phyloP scores from a whole-genome alignment of 805 yeast species.

The Scheffersomyces stipitis region DNA sequence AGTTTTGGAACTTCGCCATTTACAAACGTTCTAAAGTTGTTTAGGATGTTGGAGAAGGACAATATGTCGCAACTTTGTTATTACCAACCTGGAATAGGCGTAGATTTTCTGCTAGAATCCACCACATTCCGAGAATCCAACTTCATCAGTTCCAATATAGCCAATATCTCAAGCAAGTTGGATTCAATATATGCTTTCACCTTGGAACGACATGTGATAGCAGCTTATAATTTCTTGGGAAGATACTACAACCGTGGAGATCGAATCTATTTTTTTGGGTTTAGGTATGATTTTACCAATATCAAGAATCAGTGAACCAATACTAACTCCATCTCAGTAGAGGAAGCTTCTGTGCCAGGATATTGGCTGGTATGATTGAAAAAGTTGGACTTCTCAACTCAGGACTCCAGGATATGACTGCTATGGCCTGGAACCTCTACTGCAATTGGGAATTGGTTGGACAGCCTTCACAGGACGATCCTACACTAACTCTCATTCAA shows the following conservation, averaged over 20 bases:
- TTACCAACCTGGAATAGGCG: slow-evolving; percentile 70
- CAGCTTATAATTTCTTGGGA: slow-evolving; percentile 57
- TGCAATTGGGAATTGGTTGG: slow-evolving; percentile 60
- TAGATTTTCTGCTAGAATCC: slow-evolving; percentile 43
- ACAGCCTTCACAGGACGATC: slow-evolving; percentile 49
- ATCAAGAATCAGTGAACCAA: neutral
- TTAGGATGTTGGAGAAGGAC: slow-evolving; percentile 49
- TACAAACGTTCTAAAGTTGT: slow-evolving; percentile 55
- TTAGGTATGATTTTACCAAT: slow-evolving; percentile 29
- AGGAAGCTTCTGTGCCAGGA: slow-evolving; percentile 67
- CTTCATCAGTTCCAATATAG: slow-evolving; percentile 7
- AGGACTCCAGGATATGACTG: slow-evolving; percentile 57
- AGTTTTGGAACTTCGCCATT: slow-evolving; percentile 57
- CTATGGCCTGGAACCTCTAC: slow-evolving; percentile 64
- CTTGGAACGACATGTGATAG: slow-evolving; percentile 54
- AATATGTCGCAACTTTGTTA: slow-evolving; percentile 51
- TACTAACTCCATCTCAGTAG: slow-evolving; percentile 27
- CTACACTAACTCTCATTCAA: slow-evolving; percentile 44
- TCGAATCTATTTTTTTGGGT: slow-evolving; percentile 57
- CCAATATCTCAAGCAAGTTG: slow-evolving; percentile 10
- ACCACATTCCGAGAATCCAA: slow-evolving; percentile 19
- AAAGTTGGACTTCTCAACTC: slow-evolving; percentile 56
- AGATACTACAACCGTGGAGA: slow-evolving; percentile 50
- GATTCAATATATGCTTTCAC: slow-evolving; percentile 55
- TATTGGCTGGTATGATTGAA: slow-evolving; percentile 64